These are phyloP conservation scores for Penicillium crustosum DNA, from an alignment of 2,329 filamentous ascomycete species.

Conservation along the genomic window DNA sequence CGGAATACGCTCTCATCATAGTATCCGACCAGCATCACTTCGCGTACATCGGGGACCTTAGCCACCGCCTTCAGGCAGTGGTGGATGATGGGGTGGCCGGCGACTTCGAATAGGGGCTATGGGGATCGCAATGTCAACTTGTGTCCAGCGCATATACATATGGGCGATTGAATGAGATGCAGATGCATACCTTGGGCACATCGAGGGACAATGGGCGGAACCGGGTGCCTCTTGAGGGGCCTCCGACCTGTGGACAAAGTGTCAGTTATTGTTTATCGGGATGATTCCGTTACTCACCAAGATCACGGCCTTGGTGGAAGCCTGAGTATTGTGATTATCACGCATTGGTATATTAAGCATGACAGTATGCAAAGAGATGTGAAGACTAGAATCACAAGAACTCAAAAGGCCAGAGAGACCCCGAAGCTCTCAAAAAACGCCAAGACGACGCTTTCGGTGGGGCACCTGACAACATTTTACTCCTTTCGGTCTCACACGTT, in stretches of 20 bases:
- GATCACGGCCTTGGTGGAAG: constrained; percentile 89
- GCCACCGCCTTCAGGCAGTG: constrained; percentile 92
- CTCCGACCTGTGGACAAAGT: constrained; percentile 69
- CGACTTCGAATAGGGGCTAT: constrained; percentile 95
- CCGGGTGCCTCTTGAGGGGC: constrained; percentile 90
- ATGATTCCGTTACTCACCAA: constrained; percentile 59
- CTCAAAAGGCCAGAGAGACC: constrained; percentile 5
- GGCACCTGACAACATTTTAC: constrained; percentile 25
- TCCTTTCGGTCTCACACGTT: not conserved
- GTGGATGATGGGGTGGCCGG: constrained; percentile 96
- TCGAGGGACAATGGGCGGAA: constrained; percentile 95
- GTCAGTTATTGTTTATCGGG: constrained; percentile 28
- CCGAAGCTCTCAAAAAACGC: constrained; percentile 18
- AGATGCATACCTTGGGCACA: constrained; percentile 74
- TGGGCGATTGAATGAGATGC: constrained; percentile 1
- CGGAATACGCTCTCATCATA: constrained; percentile 97
- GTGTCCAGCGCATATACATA: not conserved
- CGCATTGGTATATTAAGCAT: constrained; percentile 50
- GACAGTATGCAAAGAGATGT: constrained; percentile 16
- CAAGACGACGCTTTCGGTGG: constrained; percentile 27
- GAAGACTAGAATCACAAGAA: not conserved
- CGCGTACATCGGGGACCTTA: constrained; percentile 87
- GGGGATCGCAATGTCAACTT: constrained; percentile 5
- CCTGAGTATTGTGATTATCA: constrained; percentile 41
- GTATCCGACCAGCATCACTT: constrained; percentile 98